Evolutionary conservation across 1,139 yeast species (phyloP), one percentile per base, ranked within the genome.

Genomic region (Debaryomyces fabryi): DNA sequence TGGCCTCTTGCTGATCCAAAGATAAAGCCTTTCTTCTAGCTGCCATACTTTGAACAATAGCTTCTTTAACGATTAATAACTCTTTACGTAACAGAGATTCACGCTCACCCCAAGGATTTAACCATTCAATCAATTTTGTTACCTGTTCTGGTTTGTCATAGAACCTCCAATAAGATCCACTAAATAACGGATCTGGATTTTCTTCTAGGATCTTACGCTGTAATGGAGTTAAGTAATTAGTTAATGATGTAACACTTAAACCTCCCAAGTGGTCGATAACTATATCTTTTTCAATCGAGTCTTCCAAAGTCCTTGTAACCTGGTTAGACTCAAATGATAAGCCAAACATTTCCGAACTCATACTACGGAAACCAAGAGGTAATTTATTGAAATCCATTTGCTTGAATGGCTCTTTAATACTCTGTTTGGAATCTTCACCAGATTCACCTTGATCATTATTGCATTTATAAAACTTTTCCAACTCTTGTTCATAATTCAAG

Each of bases 151-250:
- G 76, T 1, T 67, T 69, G 52, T 91, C 96, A 57, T 79, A 88
- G 59, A 65, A 85, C 57, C 90, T 82, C 93, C 97, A 90, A 40
- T 79, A 77, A 7, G 68, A 58, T 5, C 83, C 78, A 23, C 76
- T 68, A 20, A 81, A 57, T 32, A 87, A 62, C 10, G 83, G 79
- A 49, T 72, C 79, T 1, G 85, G 82, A 4, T 74, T 71, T 59
- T 88, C 96, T 60, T 88, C 96, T 32, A 85, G 67, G 24, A 79
- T 58, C 62, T 88, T 89, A 40, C 91, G 74, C 61, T 86, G 87
- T 30, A 75, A 56, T 2, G 85, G 76, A 0, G 69, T 60, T 20
- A 82, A 59, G 2, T 63, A 63, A 6, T 60, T 24, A 49, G 53
- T 60, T 53, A 64, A 52, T 15, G 51, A 38, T 25, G 56, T 44